Evolutionary conservation across 345 rosid species (phyloP).

Genomic region (Orychophragmus violaceus): DNA sequence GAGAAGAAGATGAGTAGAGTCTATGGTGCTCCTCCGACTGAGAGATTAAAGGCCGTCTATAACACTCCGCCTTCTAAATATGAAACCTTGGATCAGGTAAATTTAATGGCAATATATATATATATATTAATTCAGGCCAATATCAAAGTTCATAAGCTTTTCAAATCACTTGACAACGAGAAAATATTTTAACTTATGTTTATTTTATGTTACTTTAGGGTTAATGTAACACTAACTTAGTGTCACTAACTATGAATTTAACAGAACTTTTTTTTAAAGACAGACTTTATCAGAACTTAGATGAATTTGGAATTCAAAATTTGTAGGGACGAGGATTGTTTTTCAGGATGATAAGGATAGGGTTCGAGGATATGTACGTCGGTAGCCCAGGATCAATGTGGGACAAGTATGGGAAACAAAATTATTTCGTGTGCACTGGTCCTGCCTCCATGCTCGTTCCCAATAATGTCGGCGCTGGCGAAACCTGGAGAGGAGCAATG

Average conservation of each 20-base stretch:
- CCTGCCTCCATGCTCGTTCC: conserved; percentile 80
- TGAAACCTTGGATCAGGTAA: conserved; percentile 92
- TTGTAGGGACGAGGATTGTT: conserved; percentile 67
- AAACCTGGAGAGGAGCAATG: conserved; percentile 78
- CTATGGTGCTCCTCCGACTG: conserved; percentile 69
- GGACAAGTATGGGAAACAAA: conserved; percentile 57
- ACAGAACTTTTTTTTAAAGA: too few species aligned
- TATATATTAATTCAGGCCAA: too few species aligned
- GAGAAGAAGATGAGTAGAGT: conserved; percentile 61
- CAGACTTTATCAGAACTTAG: not conserved
- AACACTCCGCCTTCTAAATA: conserved; percentile 74
- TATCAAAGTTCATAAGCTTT: not conserved
- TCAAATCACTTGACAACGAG: not conserved
- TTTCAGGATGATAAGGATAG: conserved; percentile 71
- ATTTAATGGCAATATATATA: not conserved
- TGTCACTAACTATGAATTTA: too few species aligned
- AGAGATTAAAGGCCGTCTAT: conserved; percentile 60
- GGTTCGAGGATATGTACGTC: conserved; percentile 65
- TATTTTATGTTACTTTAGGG: not conserved
- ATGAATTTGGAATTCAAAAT: not conserved
- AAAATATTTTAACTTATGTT: not conserved
- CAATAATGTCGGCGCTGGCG: conserved; percentile 50
- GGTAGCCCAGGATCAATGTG: conserved; percentile 31
- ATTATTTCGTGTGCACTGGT: conserved; percentile 78
- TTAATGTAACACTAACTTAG: too few species aligned